These are phyloP conservation scores for Fusarium dlaminii DNA, from an alignment of 2,329 filamentous ascomycete genomes.

Conservation along the genomic window DNA sequence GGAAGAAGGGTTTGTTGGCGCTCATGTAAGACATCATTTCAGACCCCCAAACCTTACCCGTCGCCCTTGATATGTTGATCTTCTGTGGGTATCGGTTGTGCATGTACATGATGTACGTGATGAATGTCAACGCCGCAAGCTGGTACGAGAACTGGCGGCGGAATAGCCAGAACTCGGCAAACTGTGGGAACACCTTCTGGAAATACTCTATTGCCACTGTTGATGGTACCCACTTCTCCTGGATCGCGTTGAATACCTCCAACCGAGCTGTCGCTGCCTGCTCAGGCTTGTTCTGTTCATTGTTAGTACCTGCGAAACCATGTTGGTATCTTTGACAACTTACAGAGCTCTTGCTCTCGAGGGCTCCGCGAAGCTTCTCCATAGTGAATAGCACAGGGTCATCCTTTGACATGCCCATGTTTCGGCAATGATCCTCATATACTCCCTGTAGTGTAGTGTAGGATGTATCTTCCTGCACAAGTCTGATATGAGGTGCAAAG, in stretches of 20 bases:
- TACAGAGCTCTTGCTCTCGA: slow-evolving; percentile 72
- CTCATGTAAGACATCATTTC: slow-evolving; percentile 94
- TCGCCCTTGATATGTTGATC: slow-evolving; percentile 86
- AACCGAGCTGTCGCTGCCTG: slow-evolving; percentile 77
- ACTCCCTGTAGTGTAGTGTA: slow-evolving; percentile 95
- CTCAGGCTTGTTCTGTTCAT: slow-evolving; percentile 70
- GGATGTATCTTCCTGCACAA: slow-evolving; percentile 94
- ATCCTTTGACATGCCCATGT: slow-evolving; percentile 88
- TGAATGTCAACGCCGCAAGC: slow-evolving; percentile 92
- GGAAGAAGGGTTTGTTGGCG: slow-evolving; percentile 84
- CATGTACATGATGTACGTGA: slow-evolving; percentile 99
- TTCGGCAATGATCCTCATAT: slow-evolving; percentile 95
- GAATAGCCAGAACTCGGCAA: slow-evolving; percentile 98
- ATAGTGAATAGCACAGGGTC: slow-evolving; percentile 95
- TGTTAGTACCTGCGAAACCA: slow-evolving; percentile 15
- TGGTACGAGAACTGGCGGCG: slow-evolving; percentile 96
- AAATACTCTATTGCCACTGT: slow-evolving; percentile 89
- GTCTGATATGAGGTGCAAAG: slow-evolving; percentile 89
- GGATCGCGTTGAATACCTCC: slow-evolving; percentile 94
- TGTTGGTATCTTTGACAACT: slow-evolving; percentile 43
- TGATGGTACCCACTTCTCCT: slow-evolving; percentile 90
- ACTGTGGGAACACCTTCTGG: slow-evolving; percentile 86
- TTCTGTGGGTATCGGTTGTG: slow-evolving; percentile 96
- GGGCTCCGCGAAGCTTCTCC: slow-evolving; percentile 85
- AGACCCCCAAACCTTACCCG: slow-evolving; percentile 95